Evolutionary conservation across 768 basidiomycete species (phyloP).

Genomic region (Termitomyces sp.): DNA sequence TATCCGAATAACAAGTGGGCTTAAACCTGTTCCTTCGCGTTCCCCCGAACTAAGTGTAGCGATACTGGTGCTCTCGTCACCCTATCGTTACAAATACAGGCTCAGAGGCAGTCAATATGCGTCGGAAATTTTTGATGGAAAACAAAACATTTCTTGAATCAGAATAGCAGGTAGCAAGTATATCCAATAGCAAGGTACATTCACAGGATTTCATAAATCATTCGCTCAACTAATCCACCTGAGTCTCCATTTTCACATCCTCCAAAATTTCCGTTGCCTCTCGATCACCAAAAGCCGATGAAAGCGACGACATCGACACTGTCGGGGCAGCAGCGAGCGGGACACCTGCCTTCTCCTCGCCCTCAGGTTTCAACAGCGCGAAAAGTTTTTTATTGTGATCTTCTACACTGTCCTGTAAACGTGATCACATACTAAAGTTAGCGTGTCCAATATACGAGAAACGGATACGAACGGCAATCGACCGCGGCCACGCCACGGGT

Average conservation of each 20-base stretch:
- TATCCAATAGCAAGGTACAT: not conserved
- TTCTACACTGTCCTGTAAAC: conserved; percentile 29
- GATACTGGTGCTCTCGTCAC: too few species aligned
- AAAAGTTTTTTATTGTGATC: conserved; percentile 33
- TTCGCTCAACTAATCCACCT: not conserved
- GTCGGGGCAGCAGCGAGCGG: not conserved
- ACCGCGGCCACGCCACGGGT: conserved; percentile 33
- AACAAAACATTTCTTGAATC: not conserved
- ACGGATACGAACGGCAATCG: conserved; percentile 29
- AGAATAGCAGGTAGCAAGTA: not conserved
- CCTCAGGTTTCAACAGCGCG: conserved; percentile 2
- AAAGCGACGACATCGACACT: not conserved
- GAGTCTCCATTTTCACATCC: conserved; percentile 2
- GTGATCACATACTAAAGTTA: not conserved
- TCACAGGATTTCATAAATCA: too few species aligned
- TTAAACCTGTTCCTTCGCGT: too few species aligned
- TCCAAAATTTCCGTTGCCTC: not conserved
- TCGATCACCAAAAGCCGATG: not conserved
- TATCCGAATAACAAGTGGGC: too few species aligned
- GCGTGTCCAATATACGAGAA: not conserved
- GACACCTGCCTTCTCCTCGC: not conserved
- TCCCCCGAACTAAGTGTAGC: too few species aligned
- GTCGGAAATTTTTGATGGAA: not conserved
- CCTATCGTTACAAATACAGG: too few species aligned
- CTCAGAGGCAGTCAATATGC: too few species aligned